Base-by-base conservation (phyloP, 345 rosid species). In the Populus deltoides region DNA sequence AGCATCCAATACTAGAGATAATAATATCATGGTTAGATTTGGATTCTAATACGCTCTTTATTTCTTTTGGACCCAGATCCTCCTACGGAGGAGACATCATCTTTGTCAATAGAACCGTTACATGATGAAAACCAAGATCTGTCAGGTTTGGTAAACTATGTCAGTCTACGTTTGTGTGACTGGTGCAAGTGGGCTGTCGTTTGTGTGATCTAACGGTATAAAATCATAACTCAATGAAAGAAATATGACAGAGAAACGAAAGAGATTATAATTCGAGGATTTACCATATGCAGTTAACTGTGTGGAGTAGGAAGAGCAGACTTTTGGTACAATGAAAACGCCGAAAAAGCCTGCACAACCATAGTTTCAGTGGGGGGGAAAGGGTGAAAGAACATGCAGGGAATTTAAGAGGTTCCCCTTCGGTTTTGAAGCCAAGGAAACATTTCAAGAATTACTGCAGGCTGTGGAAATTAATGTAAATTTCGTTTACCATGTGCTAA, bases 301-400 rank as follows among this genome's bases (percentile, higher is more conserved):
- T 2, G 82, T 49, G 55, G 95, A 94, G 81, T 89, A 91, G 0
- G 87, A 83, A 78, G 89, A 90, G 89, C 89, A 92, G 79, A 90
- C 85, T 86, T 87, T 94, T 51, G 98, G 98, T 35, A 92, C 75
- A 7, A 85, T 86, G 80, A 96, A 96, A 77, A 87, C 91, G 75
- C 90, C 94, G 47, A 96, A 85, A 83, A 96, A 94, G 16, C 98
- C 99, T 92, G 94, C 38, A 62, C 47, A n/a, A 67, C 16, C 22
- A 59, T 27, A 61, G 35, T 73, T 29, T 76, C 18, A 24, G 55
- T 39, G 2, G 5, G 81, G n/a, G 0, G 24, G 66, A 33, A n/a
- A 68, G 47, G 17, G 49, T 12, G 11, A 66, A 74, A 59, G 1
- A 59, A 11, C 41, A 27, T 75, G 71, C 73, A 70, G 47, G 55